Base-by-base conservation (phyloP, 495 filamentous ascomycete genomes). In the Aspergillus taichungensis region DNA sequence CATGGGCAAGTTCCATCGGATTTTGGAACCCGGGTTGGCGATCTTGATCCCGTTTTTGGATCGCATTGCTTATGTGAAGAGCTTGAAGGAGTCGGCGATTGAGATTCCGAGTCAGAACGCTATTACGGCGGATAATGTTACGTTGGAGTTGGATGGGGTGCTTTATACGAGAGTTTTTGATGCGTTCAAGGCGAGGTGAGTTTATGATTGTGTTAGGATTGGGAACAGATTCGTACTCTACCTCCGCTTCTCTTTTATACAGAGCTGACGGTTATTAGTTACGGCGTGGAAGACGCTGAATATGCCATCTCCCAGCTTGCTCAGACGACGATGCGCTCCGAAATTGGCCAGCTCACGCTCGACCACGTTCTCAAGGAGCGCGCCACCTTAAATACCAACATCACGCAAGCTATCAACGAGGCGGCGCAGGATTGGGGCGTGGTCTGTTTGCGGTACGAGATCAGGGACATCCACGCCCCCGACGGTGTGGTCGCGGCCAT, bases 111-210 rank as follows among this genome's bases (percentile, higher is more conserved):
- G 82, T 51, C 92, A 98, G 69, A 91, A 84, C 58, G 92, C 92
- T 45, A 98, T 98, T 64, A 98, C 92, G 1, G 90, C 92, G 37
- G 92, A 98, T 68, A 98, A 98, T 63, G 92, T 98, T 7, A 98
- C 92, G 0, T 65, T 98, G 48, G 92, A 98, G 63, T 75, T 98
- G 24, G 92, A 98, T 64, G 92, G 92, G 46, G 85, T 96, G 42
- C 67, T 98, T 34, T 98, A 95, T 57, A 98, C 94, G 6, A 72
- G 92, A 13, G 87, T 97, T 1, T 94, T 97, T 60, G 90, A 98
- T 64, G 91, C 92, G 2, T 98, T 95, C 63, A 97, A 97, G 64
- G 94, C 92, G 6, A 89, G 83, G 84, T 89, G 66, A 45, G 71
- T 52, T 31, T 13, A 29, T 14, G 24, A 24, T 24, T 6, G 29